phyloP scores from a whole-genome alignment of 345 rosid genomes.

The Syzygium oleosum region DNA sequence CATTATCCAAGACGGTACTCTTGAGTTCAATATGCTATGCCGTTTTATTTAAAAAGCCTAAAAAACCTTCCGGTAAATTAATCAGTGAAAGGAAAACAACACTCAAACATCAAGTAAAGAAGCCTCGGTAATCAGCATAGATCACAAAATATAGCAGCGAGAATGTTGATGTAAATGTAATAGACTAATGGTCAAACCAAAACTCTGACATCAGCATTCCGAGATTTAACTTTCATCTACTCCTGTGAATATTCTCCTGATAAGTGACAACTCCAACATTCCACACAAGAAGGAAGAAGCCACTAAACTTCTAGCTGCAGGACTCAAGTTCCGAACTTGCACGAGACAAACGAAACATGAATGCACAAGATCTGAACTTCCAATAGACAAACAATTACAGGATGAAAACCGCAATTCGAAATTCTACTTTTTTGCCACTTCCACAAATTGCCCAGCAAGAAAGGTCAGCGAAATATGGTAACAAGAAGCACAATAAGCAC shows the following conservation, averaged over 20 bases:
- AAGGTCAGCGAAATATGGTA: background rate
- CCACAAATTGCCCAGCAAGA: background rate
- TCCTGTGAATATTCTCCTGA: background rate
- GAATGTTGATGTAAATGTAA: background rate
- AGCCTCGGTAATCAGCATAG: background rate
- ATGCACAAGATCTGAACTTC: background rate
- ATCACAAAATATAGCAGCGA: background rate
- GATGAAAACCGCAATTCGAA: background rate
- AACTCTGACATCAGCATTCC: background rate
- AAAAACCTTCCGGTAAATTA: background rate
- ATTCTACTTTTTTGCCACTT: background rate
- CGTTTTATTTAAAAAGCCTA: background rate
- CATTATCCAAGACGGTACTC: background rate
- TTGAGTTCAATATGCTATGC: background rate
- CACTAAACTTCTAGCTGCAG: background rate
- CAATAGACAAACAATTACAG: background rate
- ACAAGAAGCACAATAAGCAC: background rate
- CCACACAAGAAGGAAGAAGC: background rate
- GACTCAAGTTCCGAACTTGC: background rate
- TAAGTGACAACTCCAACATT: background rate
- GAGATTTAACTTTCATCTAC: background rate
- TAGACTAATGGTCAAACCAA: background rate
- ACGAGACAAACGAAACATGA: background rate
- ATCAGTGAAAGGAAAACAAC: background rate
- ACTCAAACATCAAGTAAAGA: background rate